Base-by-base conservation (phyloP, 164 flowering plant genomes). In the Liquidambar formosana region DNA sequence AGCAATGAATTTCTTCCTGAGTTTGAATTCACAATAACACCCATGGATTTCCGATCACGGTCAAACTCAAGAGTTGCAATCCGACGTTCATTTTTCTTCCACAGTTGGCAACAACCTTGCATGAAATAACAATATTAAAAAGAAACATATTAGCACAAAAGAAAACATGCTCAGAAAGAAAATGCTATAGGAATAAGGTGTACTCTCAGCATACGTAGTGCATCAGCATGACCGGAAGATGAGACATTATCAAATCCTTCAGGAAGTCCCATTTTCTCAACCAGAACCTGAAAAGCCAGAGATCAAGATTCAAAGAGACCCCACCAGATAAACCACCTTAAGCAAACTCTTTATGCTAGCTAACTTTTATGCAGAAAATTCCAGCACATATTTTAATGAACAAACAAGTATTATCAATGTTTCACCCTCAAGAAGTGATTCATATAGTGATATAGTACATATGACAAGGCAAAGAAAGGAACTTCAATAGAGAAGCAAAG, bases 61-160 rank as follows among this genome's bases (percentile, higher is more conserved):
- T 91, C 99, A 79, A 95, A 95, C 82, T 95, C 99, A 71, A 93
- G 92, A 67, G 99, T 95, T 45, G 89, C 99, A 82, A 95, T 87
- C 62, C 97, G 81, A n/a, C 72, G 70, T 56, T 82, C 93, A 68
- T 58, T 68, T 38, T 73, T 68, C 69, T 61, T 86, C 97, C 99
- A 95, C 27, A 43, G 26, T 61, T 79, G 66, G 65, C 87, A 92
- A 70, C 88, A 90, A 69, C 78, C 97, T 92, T 64, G 26, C 61
- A 63, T 2, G 33, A 57, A 11, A 61, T 46, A 63, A 62, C 13
- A 27, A 69, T 61, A 61, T 0, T 19, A 15, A 53, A 75, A n/a
- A 28, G 64, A 16, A n/a, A 28, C 14, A 59, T 28, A 53, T 51
- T 9, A 69, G 1, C 41, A 6, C 43, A 14, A 2, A 54, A 41